Evolutionary conservation across 306 rosid genomes (phyloP).

Genomic region (Cucumis cinereus): DNA sequence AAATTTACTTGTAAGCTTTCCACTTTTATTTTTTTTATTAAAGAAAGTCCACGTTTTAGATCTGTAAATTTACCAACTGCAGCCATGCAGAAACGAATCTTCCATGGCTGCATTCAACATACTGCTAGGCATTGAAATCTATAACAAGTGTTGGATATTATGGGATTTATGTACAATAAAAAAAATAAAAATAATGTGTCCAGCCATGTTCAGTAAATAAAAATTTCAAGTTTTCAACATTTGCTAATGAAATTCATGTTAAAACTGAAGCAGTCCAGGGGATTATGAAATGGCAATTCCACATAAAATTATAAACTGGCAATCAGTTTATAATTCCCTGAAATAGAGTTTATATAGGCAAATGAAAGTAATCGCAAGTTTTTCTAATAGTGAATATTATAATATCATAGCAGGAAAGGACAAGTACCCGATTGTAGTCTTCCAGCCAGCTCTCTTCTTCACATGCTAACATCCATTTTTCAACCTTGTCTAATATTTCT

Average conservation of each 20-base stretch:
- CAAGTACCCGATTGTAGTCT: slow-evolving; percentile 86
- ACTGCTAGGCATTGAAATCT: not conserved
- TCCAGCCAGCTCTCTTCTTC: slow-evolving; percentile 99
- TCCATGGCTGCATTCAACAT: not conserved
- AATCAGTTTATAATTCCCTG: not conserved
- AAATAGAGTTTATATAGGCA: not conserved
- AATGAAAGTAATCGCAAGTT: not conserved
- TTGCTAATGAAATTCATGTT: not conserved
- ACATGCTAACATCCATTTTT: slow-evolving; percentile 99
- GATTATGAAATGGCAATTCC: not conserved
- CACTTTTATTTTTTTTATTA: not conserved
- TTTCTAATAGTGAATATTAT: not conserved
- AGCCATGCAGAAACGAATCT: not conserved
- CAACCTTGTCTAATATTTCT: slow-evolving; percentile 98
- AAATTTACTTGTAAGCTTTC: not conserved
- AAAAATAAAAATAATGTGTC: too few species aligned
- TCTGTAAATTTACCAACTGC: not conserved
- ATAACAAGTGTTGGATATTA: not conserved
- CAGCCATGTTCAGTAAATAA: not conserved
- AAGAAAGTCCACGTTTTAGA: not conserved
- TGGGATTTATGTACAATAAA: not conserved
- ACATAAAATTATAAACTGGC: not conserved
- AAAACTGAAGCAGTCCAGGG: not conserved
- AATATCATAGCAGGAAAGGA: not conserved
- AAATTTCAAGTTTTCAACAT: not conserved